Conservation (phyloP, 495 filamentous ascomycete species). For the Talaromyces ruber region DNA sequence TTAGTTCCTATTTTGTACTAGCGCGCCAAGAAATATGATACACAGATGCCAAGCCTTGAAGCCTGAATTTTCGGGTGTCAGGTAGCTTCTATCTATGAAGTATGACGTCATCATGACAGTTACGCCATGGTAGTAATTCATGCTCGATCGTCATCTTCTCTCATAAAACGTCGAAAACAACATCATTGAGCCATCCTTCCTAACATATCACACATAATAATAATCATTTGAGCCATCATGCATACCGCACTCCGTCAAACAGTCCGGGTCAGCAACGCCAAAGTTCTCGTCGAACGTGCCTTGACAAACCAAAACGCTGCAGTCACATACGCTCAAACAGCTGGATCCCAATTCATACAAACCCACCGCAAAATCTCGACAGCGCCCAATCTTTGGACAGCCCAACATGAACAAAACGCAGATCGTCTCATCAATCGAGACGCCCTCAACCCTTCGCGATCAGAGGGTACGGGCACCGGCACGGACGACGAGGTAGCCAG, state of each 20-base stretch:
- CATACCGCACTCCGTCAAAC: background rate
- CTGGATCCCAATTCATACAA: background rate
- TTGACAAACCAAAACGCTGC: background rate
- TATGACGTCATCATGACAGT: background rate
- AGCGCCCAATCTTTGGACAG: background rate
- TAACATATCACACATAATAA: background rate
- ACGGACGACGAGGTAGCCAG: constrained; percentile 46
- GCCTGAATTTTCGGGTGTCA: background rate
- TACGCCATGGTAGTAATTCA: background rate
- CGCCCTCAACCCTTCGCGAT: constrained; percentile 41
- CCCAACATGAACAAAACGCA: background rate
- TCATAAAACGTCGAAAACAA: background rate
- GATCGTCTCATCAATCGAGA: constrained; percentile 38
- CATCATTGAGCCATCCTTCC: background rate
- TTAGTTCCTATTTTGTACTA: background rate
- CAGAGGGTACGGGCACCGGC: constrained; percentile 50
- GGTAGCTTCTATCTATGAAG: background rate
- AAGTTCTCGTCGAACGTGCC: background rate
- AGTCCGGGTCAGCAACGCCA: background rate
- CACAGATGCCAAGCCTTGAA: background rate
- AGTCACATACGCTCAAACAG: background rate
- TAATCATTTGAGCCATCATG: background rate
- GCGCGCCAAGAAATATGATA: background rate
- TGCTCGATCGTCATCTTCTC: background rate
- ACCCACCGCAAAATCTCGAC: background rate